phyloP scores from a whole-genome alignment of 1,139 yeast species.

The Diutina neorugosa region DNA sequence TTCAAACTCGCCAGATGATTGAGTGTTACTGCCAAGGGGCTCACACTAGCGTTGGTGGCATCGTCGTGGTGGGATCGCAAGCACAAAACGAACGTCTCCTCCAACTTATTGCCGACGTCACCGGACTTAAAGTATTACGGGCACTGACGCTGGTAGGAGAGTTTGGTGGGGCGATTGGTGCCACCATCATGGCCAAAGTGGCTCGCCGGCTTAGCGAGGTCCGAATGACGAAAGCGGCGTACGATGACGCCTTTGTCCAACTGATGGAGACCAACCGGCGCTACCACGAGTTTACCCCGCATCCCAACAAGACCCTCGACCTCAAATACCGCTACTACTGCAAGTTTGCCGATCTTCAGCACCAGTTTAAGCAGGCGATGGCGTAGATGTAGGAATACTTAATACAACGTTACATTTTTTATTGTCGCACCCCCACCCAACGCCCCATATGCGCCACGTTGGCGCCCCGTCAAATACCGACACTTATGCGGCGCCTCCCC shows the following conservation, averaged over 20 bases:
- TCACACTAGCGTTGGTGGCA: background rate
- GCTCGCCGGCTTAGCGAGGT: background rate
- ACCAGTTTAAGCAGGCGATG: background rate
- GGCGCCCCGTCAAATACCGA: too few species aligned
- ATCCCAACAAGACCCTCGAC: background rate
- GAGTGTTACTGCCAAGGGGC: background rate
- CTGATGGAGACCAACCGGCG: background rate
- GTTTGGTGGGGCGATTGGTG: background rate
- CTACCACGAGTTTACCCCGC: background rate
- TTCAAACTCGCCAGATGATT: background rate
- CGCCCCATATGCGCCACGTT: too few species aligned
- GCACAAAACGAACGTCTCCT: background rate
- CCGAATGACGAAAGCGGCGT: background rate
- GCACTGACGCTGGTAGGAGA: background rate
- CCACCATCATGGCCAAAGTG: background rate
- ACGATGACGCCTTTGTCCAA: background rate
- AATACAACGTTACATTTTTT: too few species aligned
- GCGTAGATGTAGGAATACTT: background rate
- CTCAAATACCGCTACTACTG: background rate
- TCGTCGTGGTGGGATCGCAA: background rate
- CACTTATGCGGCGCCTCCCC: too few species aligned
- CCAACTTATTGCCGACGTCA: background rate
- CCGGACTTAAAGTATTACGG: background rate
- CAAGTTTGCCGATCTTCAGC: background rate
- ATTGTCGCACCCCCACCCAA: too few species aligned